Evolutionary conservation across 257 asterid genomes (phyloP).

Genomic region (Salvia rosmarinus): DNA sequence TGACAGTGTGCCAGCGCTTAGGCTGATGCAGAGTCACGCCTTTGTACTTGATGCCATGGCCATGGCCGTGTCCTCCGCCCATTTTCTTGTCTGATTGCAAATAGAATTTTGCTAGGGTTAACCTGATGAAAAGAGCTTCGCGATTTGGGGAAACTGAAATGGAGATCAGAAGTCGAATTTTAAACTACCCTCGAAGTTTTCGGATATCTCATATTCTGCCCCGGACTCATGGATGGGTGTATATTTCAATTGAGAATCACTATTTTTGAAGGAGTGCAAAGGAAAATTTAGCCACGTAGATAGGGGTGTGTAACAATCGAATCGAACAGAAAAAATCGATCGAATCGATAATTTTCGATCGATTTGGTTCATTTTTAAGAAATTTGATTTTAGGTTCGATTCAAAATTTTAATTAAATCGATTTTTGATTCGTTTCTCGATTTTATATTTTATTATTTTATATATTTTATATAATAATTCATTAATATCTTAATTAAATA

Average conservation of each 20-base stretch:
- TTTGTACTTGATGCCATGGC: constrained; percentile 74
- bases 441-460: too few relatives aligned
- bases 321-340: too few relatives aligned
- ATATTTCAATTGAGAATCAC: background rate
- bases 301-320: too few relatives aligned
- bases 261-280: too few relatives aligned
- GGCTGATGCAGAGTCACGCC: constrained; percentile 81
- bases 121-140: constrained; percentile 15
- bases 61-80: constrained; percentile 75
- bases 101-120: constrained; percentile 35
- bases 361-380: too few relatives aligned
- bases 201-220: constrained; percentile 17
- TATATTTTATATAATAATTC: too few relatives aligned
- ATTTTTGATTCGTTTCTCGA: too few relatives aligned
- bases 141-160: constrained; percentile 33
- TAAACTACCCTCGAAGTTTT: constrained; percentile 25
- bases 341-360: too few relatives aligned
- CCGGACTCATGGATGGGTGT: background rate
- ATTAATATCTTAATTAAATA: too few relatives aligned
- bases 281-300: too few relatives aligned
- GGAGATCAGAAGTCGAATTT: constrained; percentile 19
- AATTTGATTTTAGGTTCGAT: too few relatives aligned
- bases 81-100: constrained; percentile 32
- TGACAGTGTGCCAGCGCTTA: constrained; percentile 85
- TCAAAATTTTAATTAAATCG: too few relatives aligned